Evolutionary conservation across 768 basidiomycete genomes (phyloP).

Genomic region (Symmetrospora coprosmae): DNA sequence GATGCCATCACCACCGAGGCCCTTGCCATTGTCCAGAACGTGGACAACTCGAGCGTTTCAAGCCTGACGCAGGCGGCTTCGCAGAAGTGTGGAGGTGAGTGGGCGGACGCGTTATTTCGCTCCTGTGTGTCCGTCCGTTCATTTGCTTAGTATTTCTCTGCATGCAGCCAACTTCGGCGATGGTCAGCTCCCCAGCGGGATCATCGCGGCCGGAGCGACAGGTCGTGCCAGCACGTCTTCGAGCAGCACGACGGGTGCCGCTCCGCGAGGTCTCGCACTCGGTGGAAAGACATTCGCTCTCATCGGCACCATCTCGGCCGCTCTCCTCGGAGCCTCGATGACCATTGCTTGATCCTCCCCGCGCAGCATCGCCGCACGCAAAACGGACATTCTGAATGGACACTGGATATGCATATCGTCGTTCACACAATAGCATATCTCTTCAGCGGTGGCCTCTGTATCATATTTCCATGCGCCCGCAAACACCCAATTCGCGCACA

Average conservation of each 20-base stretch:
- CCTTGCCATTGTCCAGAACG: conserved; percentile 6
- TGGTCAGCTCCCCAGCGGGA: conserved; percentile 4
- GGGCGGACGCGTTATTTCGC: neutral
- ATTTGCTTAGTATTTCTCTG: neutral
- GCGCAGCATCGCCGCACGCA: no score
- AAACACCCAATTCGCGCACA: no score
- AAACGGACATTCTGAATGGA: no score
- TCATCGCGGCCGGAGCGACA: neutral
- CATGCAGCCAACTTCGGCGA: neutral
- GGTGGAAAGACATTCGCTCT: neutral
- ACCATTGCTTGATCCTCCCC: conserved; percentile 3
- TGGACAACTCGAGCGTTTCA: neutral
- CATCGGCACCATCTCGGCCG: conserved; percentile 7
- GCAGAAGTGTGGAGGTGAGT: conserved; percentile 7
- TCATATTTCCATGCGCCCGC: no score
- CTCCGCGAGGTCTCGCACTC: neutral
- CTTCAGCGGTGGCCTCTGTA: no score
- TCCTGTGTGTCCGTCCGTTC: neutral
- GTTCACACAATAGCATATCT: no score
- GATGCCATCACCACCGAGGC: conserved; percentile 11
- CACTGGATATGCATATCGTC: no score
- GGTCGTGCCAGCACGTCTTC: neutral
- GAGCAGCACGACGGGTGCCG: neutral
- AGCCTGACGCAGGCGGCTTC: neutral
- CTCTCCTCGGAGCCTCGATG: neutral